These are phyloP conservation scores for Areca catechu DNA, from an alignment of 176 grass and related monocot species.

Conservation along the genomic window DNA sequence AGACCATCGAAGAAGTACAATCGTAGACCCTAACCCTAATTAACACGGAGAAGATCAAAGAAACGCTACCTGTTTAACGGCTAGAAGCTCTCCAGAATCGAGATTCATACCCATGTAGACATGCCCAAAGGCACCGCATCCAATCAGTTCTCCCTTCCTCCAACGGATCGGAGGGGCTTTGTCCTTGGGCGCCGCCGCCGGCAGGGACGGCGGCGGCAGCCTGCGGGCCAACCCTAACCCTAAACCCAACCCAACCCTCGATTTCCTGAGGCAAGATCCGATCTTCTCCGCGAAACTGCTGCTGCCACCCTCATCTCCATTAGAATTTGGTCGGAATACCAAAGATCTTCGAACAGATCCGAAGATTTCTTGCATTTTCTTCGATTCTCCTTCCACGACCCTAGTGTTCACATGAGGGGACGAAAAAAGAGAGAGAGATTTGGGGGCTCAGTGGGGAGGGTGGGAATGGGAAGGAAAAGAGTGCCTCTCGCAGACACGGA, in stretches of 20 bases:
- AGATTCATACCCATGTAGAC: slow-evolving; percentile 99
- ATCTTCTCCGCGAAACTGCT: slow-evolving; percentile 41
- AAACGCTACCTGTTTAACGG: slow-evolving; percentile 66
- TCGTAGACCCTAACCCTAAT: too few relatives aligned
- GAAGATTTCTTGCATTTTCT: slow-evolving; percentile 59
- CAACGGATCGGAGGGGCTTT: slow-evolving; percentile 68
- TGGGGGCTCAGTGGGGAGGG: too few relatives aligned
- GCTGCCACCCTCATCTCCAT: slow-evolving; percentile 2
- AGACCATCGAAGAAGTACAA: too few relatives aligned
- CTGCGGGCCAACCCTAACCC: slow-evolving; percentile 56
- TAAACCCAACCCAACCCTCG: slow-evolving; percentile 56
- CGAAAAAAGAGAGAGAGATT: too few relatives aligned
- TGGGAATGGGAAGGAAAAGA: too few relatives aligned
- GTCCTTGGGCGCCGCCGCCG: slow-evolving; percentile 5
- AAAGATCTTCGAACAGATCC: slow-evolving; percentile 84
- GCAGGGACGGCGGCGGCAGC: slow-evolving; percentile 34
- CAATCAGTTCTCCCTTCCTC: slow-evolving; percentile 87
- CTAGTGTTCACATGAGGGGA: too few relatives aligned
- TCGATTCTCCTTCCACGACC: too few relatives aligned
- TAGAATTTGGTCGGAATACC: slow-evolving; percentile 41
- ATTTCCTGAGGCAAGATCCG: slow-evolving; percentile 78
- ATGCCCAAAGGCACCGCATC: slow-evolving; percentile 77
- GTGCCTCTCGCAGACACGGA: too few relatives aligned
- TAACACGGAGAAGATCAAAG: neutral
- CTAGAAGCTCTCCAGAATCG: slow-evolving; percentile 91